Conservation (phyloP, 805 yeast species). For the Starmera dryadoides region DNA sequence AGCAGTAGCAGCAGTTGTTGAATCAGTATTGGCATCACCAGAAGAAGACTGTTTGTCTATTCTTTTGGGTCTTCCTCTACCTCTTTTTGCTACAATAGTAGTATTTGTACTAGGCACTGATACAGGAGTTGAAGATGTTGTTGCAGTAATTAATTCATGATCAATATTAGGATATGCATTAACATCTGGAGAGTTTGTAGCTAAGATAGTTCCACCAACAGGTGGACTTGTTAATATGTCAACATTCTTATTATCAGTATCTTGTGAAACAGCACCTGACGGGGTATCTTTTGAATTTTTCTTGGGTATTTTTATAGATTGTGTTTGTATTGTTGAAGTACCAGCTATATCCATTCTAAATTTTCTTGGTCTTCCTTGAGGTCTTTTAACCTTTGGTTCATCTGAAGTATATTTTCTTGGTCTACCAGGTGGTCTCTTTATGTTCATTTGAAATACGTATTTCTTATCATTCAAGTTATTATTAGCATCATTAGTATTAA, state of each 20-base stretch:
- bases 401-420: constrained; percentile 44
- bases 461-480: constrained; percentile 8
- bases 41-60: neutral
- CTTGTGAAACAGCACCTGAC: neutral
- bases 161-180: neutral
- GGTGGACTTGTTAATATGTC: too few relatives aligned
- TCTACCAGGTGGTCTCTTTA: constrained; percentile 39
- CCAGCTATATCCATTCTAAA: constrained; percentile 11
- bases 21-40: too few relatives aligned
- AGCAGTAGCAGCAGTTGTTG: too few relatives aligned
- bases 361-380: constrained; percentile 22
- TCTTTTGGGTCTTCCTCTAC: constrained; percentile 14
- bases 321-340: neutral
- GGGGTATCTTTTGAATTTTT: neutral
- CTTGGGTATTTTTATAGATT: neutral
- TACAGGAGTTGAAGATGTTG: too few relatives aligned
- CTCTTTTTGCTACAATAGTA: constrained; percentile 2
- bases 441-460: constrained; percentile 13
- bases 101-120: constrained; percentile 3
- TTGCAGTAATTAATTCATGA: neutral
- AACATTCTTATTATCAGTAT: too few relatives aligned
- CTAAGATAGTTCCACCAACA: too few relatives aligned
- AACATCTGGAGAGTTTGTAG: too few relatives aligned
- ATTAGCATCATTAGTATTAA: neutral
- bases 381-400: constrained; percentile 29